Base-by-base conservation (phyloP, 2,329 filamentous ascomycete species). In the Drechslerella coelobrocha region DNA sequence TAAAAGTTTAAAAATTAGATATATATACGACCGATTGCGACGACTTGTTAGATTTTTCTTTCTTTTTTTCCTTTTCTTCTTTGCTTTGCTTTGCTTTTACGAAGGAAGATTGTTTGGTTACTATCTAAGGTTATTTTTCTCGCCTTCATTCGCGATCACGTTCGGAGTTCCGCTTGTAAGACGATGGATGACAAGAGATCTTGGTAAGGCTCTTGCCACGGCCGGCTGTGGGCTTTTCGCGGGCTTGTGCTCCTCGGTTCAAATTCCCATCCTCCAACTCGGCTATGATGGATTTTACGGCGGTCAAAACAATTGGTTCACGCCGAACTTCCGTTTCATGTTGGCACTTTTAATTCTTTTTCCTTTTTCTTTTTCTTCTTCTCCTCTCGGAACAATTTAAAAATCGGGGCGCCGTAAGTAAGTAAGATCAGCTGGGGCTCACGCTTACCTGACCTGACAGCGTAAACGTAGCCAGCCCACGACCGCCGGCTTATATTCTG, bases 231-330 rank as follows among this genome's bases (percentile, higher is more conserved):
- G 19, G 23, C 26, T n/a, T 43, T 43, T 21, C 29, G 43, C 48
- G 45, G 39, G 48, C 51, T 54, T 68, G 62, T 59, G 59, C 41
- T 45, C 66, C 66, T 71, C 66, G 66, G 66, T 71, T 71, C 66
- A 71, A 68, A 71, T 60, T 71, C 59, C 66, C 52, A 63, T 27
- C 5, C 29, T 12, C n/a, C n/a, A n/a, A 51, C 47, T 63, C 66
- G 66, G 66, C 53, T 63, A 63, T 27, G 17, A 10, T 10, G 39
- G 41, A 43, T 9, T 23, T 2, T 17, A 34, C 19, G 43, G n/a
- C n/a, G 24, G 27, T 27, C 12, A 8, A 26, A n/a, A 45, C 17
- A 23, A 21, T 45, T 37, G 8, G 43, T 31, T 21, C 43, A n/a
- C 21, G 54, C 39, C 17, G 8, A 17, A 3, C 5, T 51, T 27